phyloP scores from a whole-genome alignment of 2,329 filamentous ascomycete species.

The Arthrobotrys iridis region DNA sequence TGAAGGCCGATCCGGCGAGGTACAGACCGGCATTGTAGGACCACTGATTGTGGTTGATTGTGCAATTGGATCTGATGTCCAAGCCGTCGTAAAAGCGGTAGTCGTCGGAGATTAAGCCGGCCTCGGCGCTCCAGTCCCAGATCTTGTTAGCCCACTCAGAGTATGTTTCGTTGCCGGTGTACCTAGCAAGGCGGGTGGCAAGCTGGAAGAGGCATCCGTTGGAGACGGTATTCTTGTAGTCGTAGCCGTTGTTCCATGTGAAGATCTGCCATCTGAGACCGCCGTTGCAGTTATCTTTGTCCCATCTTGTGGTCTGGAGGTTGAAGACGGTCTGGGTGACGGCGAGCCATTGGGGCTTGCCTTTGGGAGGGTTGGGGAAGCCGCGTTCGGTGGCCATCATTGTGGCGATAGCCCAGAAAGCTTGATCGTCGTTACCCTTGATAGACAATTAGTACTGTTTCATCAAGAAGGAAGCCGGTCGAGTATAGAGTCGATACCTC shows the following conservation, averaged over 20 bases:
- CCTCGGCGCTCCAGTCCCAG: conserved; percentile 72
- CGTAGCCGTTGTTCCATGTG: conserved; percentile 77
- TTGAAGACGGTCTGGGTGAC: conserved; percentile 78
- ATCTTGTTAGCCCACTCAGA: conserved; percentile 76
- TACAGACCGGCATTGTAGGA: conserved; percentile 74
- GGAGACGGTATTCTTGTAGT: conserved; percentile 78
- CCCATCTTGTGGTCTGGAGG: conserved; percentile 75
- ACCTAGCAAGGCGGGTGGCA: conserved; percentile 76
- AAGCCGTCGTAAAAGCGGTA: conserved; percentile 73
- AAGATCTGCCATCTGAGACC: conserved; percentile 87
- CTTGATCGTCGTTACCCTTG: conserved; percentile 79
- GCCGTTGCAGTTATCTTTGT: conserved; percentile 73
- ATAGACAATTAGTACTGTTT: neutral
- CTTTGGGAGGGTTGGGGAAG: conserved; percentile 71
- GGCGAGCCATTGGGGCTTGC: conserved; percentile 72
- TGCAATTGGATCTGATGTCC: conserved; percentile 66
- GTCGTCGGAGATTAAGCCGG: conserved; percentile 69
- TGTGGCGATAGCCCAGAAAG: conserved; percentile 76
- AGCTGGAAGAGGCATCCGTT: conserved; percentile 77
- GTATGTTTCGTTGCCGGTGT: conserved; percentile 82
- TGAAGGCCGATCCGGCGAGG: conserved; percentile 71
- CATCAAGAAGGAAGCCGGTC: neutral
- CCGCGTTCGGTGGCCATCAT: conserved; percentile 75
- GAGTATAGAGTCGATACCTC: conserved; percentile 56
- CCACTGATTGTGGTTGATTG: conserved; percentile 69